phyloP scores from a whole-genome alignment of 192 early-diverging fungal genomes.

The Thamnidium elegans region DNA sequence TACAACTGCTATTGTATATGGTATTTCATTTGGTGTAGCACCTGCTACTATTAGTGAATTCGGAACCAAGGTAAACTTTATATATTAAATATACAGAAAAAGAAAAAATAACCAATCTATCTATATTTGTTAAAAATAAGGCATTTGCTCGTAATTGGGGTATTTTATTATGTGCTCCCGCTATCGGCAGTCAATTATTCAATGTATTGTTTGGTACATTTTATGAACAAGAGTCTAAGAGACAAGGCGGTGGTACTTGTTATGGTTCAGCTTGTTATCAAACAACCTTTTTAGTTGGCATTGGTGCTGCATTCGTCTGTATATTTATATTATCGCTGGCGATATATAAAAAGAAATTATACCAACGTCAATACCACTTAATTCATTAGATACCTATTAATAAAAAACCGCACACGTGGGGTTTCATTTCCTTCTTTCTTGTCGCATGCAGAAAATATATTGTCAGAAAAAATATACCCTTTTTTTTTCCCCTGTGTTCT shows the following conservation, averaged over 20 bases:
- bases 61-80: slow-evolving; percentile 15
- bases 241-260: slow-evolving; percentile 9
- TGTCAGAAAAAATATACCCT: too few relatives aligned
- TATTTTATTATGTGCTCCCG: slow-evolving; percentile 28
- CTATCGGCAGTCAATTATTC: slow-evolving; percentile 27
- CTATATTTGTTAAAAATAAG: slow-evolving; percentile 4
- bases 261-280: slow-evolving; percentile 14
- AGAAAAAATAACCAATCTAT: too few relatives aligned
- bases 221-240: slow-evolving; percentile 17
- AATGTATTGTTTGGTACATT: slow-evolving; percentile 27
- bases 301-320: not conserved
- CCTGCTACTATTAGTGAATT: slow-evolving; percentile 28
- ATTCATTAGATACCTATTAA: too few relatives aligned
- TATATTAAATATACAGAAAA: not conserved
- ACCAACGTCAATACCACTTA: not conserved
- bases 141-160: slow-evolving; percentile 32
- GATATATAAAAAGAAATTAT: slow-evolving; percentile 15
- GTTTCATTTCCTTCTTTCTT: too few relatives aligned
- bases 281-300: slow-evolving; percentile 19
- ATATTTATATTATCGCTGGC: slow-evolving; percentile 10
- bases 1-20: slow-evolving; percentile 20
- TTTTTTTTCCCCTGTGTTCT: too few relatives aligned
- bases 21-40: slow-evolving; percentile 28
- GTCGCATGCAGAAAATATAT: too few relatives aligned
- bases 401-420: too few relatives aligned